Base-by-base conservation (phyloP, 2,329 filamentous ascomycete species). In the Colletotrichum australisinense region DNA sequence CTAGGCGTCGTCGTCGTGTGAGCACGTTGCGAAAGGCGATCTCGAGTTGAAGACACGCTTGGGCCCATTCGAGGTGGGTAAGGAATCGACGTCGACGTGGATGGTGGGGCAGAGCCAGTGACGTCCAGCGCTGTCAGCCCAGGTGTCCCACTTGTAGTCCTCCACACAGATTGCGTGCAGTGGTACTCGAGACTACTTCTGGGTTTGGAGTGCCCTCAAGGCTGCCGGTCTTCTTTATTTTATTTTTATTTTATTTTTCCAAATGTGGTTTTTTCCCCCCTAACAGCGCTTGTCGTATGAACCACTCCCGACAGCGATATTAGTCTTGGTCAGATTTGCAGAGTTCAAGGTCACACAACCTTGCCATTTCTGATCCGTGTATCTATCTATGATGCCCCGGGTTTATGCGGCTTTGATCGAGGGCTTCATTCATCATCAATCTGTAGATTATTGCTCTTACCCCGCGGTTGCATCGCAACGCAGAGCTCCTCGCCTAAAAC, bases 71-170 rank as follows among this genome's bases (percentile, higher is more conserved):
- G 32, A 71, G 56, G 24, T 52, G 63, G 55, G 55, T 55, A 46
- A 49, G 49, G 28, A 49, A 49, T 49, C 19, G 42, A 49, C 42
- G 19, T 49, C 42, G 42, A 38, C 57, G 35, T 68, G 42, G 64
- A 68, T 63, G 57, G 69, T 72, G 69, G 69, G 69, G 64, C 69
- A 72, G 35, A 38, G 35, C 49, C 22, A 63, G 64, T 63, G 64
- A 72, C 57, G 57, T 69, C 35, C 58, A 57, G 55, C 32, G 35
- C n/a, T 46, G 46, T 46, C 22, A n/a, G 55, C 14, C 3, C 22
- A 56, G 42, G 63, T 71, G 28, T 12, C 22, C 19, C 14, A 38
- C 28, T 60, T 71, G 63, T 71, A 71, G 32, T n/a, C 35, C 12
- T 22, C 24, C 56, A 12, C 46, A 11, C 46, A n/a, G 35, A 55